Base-by-base conservation (phyloP, 129 eudicot species). In the Ambrosia artemisiifolia region DNA sequence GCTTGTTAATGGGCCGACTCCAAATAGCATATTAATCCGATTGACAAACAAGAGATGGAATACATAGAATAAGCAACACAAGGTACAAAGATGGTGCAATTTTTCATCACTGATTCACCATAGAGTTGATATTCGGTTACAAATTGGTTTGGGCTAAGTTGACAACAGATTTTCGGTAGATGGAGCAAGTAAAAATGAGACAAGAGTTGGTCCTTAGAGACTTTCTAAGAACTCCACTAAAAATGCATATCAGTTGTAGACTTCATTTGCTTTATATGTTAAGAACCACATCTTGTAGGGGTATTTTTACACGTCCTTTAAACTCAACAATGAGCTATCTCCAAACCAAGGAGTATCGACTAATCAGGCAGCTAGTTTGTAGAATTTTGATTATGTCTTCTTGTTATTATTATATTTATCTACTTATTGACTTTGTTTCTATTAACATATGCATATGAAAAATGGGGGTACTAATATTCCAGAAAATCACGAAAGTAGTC, bases 241-340 rank as follows among this genome's bases (percentile, higher is more conserved):
- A 63, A 13, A 69, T 7, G 69, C 49, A 72, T 16, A 44, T 30
- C 48, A 43, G 32, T 60, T 54, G 53, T n/a, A 69, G 49, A 69
- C 47, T 69, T 67, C 19, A 4, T 0, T 13, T 72, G 24, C 7
- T 16, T 50, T 17, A n/a, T 6, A 50, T 0, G 50, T 51, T 36
- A 53, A 75, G 79, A 46, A 38, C 65, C 32, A 14, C 51, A 12
- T 65, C 54, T 65, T 50, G 43, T 17, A 38, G 65, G 34, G n/a
- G 43, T 34, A 74, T 12, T 13, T 56, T 51, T 43, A 43, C 63
- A 53, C n/a, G 11, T 51, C 33, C 34, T 38, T 50, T 50, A 35
- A 65, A 30, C 10, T 75, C 55, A 16, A 20, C 44, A 20, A 20
- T 38, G 36, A 65, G 42, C 65, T 49, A 24, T 65, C 70, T n/a